Percentiles rank a stretch among this genome's conserved stretches.
Conservation (phyloP, 208 protist species). For the Leishmania martiniquensis region DNA sequence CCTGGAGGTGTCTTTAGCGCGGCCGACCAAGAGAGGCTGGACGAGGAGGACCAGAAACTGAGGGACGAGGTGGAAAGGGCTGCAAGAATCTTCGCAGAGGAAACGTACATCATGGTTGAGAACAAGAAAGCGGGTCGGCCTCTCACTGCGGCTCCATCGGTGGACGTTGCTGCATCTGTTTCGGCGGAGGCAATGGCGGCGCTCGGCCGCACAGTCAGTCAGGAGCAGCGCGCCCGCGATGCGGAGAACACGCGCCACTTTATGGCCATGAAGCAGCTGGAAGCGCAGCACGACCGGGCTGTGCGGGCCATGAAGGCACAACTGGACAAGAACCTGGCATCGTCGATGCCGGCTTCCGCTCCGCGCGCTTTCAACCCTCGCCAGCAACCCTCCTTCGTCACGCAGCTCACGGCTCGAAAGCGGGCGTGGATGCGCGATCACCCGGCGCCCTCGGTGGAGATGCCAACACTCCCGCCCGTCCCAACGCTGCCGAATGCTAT, state of each 20-base stretch:
- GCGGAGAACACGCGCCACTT: slow-evolving; percentile 40
- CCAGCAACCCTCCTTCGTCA: slow-evolving; percentile 32
- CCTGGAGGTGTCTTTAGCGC: slow-evolving; percentile 2
- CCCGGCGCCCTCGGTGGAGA: slow-evolving; percentile 35
- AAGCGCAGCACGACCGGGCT: slow-evolving; percentile 51
- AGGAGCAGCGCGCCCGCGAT: slow-evolving; percentile 39
- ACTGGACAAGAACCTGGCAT: slow-evolving; percentile 37
- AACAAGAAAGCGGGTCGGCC: slow-evolving; percentile 19
- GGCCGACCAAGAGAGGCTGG: slow-evolving; percentile 28
- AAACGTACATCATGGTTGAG: slow-evolving; percentile 42
- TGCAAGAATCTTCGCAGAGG: slow-evolving; percentile 33
- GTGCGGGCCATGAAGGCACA: slow-evolving; percentile 44
- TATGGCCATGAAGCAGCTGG: slow-evolving; percentile 45
- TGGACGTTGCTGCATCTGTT: slow-evolving; percentile 10
- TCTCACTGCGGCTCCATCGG: slow-evolving; percentile 15
- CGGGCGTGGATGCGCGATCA: slow-evolving; percentile 49
- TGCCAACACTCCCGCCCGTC: slow-evolving; percentile 37
- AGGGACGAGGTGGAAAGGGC: slow-evolving; percentile 26
- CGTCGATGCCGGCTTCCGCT: background rate
- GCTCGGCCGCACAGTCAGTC: slow-evolving; percentile 25
- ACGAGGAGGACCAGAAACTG: slow-evolving; percentile 41
- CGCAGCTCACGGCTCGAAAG: slow-evolving; percentile 39
- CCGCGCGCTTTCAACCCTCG: slow-evolving; percentile 37
- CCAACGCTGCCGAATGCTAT: slow-evolving; percentile 33
- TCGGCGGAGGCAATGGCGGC: slow-evolving; percentile 28